Evolutionary conservation across 2,329 filamentous ascomycete species (phyloP).

Genomic region (Paraphoma sp.): DNA sequence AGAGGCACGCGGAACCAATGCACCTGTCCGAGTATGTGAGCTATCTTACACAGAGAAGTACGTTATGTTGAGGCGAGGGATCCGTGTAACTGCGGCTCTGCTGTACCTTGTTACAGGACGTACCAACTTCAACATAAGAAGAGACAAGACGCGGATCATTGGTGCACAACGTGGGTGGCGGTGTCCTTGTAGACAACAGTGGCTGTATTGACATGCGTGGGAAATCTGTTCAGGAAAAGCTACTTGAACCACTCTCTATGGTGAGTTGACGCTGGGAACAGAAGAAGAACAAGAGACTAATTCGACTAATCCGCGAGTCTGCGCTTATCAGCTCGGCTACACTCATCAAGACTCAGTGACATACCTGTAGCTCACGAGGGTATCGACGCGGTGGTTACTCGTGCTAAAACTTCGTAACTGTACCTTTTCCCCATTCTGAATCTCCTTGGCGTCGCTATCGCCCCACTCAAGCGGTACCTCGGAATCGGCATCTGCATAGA

Average conservation of each 20-base stretch:
- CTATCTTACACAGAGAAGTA: neutral
- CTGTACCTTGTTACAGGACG: neutral
- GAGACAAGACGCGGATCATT: neutral
- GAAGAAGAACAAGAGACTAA: neutral
- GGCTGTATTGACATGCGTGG: neutral
- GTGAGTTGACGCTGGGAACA: neutral
- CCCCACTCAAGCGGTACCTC: conserved; percentile 99
- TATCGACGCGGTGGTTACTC: conserved; percentile 91
- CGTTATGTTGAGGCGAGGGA: no score
- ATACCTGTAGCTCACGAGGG: conserved; percentile 86
- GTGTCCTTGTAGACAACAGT: neutral
- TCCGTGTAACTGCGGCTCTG: neutral
- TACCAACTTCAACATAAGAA: neutral
- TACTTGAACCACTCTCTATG: no score
- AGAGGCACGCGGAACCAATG: neutral
- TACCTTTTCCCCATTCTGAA: conserved; percentile 91
- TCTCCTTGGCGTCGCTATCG: conserved; percentile 97
- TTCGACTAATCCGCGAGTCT: conserved; percentile 33
- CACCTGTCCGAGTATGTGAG: neutral
- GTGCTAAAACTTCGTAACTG: conserved; percentile 96
- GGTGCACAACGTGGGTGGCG: neutral
- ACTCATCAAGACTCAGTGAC: conserved; percentile 1
- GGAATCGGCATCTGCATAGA: conserved; percentile 95
- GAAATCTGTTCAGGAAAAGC: neutral
- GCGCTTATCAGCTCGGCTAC: conserved; percentile 9